Evolutionary conservation across 2,329 filamentous ascomycete species (phyloP).

Genomic region (Talaromyces sp.): DNA sequence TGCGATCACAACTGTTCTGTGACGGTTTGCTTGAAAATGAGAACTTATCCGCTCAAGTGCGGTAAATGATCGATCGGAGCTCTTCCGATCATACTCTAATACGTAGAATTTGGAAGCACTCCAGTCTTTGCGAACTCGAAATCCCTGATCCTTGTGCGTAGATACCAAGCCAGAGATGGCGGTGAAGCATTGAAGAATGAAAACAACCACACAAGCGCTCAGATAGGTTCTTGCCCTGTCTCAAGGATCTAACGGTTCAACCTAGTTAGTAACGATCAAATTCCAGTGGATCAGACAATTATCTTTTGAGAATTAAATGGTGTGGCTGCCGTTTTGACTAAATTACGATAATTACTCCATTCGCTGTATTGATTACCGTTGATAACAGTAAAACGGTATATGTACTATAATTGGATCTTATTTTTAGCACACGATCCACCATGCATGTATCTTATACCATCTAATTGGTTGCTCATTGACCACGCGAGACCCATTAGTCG

Average conservation of each 20-base stretch:
- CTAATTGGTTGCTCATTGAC: neutral
- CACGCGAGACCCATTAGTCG: conserved; percentile 5
- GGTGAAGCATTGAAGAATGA: neutral
- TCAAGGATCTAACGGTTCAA: neutral
- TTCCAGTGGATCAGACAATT: neutral
- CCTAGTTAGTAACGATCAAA: neutral
- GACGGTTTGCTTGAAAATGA: neutral
- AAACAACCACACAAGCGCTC: neutral
- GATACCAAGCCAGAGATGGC: neutral
- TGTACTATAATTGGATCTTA: neutral
- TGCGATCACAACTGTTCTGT: neutral
- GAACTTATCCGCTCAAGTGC: neutral
- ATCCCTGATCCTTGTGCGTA: neutral
- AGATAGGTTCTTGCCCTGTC: neutral
- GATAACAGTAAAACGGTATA: neutral
- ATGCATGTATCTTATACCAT: neutral
- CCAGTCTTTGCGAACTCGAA: neutral
- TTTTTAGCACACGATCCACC: conserved; percentile 9
- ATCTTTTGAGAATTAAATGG: neutral
- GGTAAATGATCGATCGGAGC: neutral
- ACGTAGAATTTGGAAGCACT: neutral
- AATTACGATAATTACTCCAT: neutral
- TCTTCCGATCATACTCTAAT: neutral
- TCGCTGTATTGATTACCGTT: neutral
- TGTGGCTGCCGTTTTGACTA: neutral